These are phyloP conservation scores for Fomitopsis betulina DNA, from an alignment of 1,284 basidiomycete species.

Conservation along the genomic window DNA sequence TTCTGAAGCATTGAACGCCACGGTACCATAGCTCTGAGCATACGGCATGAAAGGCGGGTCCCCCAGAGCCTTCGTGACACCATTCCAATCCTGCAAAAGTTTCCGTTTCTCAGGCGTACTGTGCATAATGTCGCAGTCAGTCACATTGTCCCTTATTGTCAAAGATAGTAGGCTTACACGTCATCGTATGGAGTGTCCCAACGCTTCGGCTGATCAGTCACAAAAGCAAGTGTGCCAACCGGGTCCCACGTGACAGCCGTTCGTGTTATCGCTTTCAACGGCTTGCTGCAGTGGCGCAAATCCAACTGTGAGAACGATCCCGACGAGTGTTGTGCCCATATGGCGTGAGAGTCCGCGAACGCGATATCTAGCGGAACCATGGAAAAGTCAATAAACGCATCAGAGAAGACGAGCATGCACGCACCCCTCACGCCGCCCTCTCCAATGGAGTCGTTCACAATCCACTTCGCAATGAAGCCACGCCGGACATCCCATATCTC, in stretches of 20 bases:
- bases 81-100: constrained; percentile 32
- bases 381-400: too few species aligned
- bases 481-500: constrained; percentile 89
- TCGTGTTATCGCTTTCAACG: constrained; percentile 69
- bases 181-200: constrained; percentile 87
- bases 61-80: constrained; percentile 44
- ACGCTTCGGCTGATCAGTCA: constrained; percentile 48
- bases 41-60: constrained; percentile 43
- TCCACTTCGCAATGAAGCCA: constrained; percentile 81
- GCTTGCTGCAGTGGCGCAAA: constrained; percentile 53
- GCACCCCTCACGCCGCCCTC: constrained; percentile 72
- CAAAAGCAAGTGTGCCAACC: constrained; percentile 67
- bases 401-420: constrained; percentile 8
- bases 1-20: constrained; percentile 30
- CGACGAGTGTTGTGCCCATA: constrained; percentile 77
- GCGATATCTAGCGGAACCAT: constrained; percentile 44
- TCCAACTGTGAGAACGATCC: constrained; percentile 82
- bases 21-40: constrained; percentile 54
- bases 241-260: constrained; percentile 68
- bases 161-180: constrained; percentile 45
- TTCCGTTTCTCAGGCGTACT: constrained; percentile 49
- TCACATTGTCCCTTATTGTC: neutral
- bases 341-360: constrained; percentile 66
- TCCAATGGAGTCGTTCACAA: constrained; percentile 52
- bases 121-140: neutral